These are phyloP conservation scores for Chlamydomonas sphaeroides DNA, from an alignment of 139 green algal genomes.

Conservation along the genomic window DNA sequence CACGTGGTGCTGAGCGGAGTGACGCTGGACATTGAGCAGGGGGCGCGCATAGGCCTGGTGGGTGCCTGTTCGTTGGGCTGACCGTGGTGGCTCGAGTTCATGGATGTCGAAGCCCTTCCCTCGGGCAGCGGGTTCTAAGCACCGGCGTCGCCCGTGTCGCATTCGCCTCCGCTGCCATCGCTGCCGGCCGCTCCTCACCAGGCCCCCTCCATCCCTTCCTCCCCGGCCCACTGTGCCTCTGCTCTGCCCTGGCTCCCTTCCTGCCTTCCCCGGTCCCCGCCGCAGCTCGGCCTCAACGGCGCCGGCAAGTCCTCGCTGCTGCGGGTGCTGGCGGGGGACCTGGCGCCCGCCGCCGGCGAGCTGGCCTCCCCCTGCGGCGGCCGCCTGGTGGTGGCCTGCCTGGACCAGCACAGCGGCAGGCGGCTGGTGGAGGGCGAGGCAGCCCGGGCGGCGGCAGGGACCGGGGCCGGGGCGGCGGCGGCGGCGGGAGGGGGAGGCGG, in stretches of 20 bases:
- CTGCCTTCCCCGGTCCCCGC: no score
- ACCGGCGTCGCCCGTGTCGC: no score
- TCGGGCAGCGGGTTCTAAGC: no score
- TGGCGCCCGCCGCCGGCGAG: constrained; percentile 36
- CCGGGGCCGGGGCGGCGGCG: not conserved
- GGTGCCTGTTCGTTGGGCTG: no score
- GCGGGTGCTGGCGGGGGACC: constrained; percentile 30
- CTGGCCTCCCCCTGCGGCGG: constrained; percentile 15
- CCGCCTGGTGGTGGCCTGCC: constrained; percentile 21
- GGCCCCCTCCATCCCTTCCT: no score
- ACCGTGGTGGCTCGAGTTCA: no score
- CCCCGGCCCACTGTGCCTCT: no score
- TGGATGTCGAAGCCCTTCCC: no score
- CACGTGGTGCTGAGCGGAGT: constrained; percentile 2
- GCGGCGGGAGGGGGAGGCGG: not conserved
- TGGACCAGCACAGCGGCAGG: constrained; percentile 42
- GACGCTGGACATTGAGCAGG: constrained; percentile 68
- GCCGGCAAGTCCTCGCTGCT: constrained; percentile 66
- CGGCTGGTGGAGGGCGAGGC: constrained; percentile 7
- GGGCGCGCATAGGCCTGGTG: constrained; percentile 72
- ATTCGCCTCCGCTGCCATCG: no score
- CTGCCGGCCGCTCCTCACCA: no score
- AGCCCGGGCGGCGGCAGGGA: not conserved
- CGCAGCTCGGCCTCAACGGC: constrained; percentile 55
- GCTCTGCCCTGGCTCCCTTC: not conserved